Evolutionary conservation across 164 flowering plant genomes (phyloP).

Genomic region (Berberis vulgaris): DNA sequence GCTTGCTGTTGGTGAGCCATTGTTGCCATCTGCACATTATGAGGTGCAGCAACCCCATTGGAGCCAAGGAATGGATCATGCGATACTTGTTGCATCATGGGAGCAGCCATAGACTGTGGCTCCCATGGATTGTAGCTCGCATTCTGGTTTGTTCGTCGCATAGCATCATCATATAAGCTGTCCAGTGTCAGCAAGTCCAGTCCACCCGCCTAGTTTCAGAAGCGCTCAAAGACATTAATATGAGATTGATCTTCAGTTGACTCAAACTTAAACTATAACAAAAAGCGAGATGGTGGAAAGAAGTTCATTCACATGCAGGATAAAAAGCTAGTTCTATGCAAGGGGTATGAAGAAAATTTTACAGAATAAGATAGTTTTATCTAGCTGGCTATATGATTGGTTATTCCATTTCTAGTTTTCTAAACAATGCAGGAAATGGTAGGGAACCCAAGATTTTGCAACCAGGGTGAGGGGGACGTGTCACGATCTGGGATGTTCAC

Average conservation of each 20-base stretch:
- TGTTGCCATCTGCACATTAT: conserved; percentile 56
- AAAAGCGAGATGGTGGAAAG: background rate
- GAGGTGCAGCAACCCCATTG: conserved; percentile 43
- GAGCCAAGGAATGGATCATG: conserved; percentile 75
- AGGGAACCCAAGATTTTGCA: too few relatives aligned
- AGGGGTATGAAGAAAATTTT: too few relatives aligned
- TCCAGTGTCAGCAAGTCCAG: conserved; percentile 72
- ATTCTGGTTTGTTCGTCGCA: conserved; percentile 53
- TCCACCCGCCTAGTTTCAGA: conserved; percentile 60
- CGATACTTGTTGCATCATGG: conserved; percentile 40
- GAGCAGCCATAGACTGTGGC: conserved; percentile 26
- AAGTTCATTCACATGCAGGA: too few relatives aligned
- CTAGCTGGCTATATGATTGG: too few relatives aligned
- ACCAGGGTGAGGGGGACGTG: too few relatives aligned
- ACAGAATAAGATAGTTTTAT: too few relatives aligned
- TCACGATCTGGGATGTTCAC: too few relatives aligned
- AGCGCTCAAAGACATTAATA: conserved; percentile 1
- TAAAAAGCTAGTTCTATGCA: too few relatives aligned
- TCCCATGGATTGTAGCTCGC: conserved; percentile 86
- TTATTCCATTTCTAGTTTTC: too few relatives aligned
- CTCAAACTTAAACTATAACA: background rate
- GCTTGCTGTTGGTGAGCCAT: conserved; percentile 69
- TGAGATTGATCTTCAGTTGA: background rate
- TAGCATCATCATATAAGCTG: conserved; percentile 77
- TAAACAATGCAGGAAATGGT: too few relatives aligned